These are phyloP conservation scores for Penicillium odoratum DNA, from an alignment of 495 filamentous ascomycete genomes.

Conservation along the genomic window DNA sequence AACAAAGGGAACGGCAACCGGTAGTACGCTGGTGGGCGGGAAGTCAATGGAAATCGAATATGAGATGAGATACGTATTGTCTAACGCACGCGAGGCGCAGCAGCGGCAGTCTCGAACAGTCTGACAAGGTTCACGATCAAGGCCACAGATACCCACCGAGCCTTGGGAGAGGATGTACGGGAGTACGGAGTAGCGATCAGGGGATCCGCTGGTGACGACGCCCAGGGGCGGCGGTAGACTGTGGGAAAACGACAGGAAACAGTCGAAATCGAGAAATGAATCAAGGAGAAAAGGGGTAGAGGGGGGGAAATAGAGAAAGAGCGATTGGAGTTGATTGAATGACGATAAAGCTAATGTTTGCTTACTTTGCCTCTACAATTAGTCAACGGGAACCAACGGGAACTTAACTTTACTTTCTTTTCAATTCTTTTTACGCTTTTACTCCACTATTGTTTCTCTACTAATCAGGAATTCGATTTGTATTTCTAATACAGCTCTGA, in stretches of 20 bases:
- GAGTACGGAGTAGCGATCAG: constrained; percentile 1
- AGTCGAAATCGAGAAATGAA: background rate
- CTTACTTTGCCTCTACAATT: constrained; percentile 20
- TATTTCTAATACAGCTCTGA: background rate
- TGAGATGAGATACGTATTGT: background rate
- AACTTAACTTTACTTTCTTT: constrained; percentile 1
- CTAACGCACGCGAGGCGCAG: background rate
- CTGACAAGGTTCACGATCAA: constrained; percentile 22
- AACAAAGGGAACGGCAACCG: background rate
- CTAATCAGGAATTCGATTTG: background rate
- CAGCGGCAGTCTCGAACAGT: constrained; percentile 14
- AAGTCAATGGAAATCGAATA: background rate
- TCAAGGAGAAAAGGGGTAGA: constrained; percentile 11
- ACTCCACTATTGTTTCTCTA: background rate
- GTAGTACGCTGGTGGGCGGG: background rate
- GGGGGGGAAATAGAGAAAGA: constrained; percentile 10
- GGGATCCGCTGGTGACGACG: constrained; percentile 1
- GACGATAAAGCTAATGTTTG: constrained; percentile 32
- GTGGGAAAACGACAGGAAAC: constrained; percentile 1
- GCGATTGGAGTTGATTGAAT: background rate
- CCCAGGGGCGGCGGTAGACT: constrained; percentile 5
- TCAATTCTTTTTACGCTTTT: background rate
- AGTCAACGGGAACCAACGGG: constrained; percentile 8
- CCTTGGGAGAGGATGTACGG: constrained; percentile 5
- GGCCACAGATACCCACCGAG: constrained; percentile 24